These are phyloP conservation scores for Phytophthora pseudosyringae DNA, from an alignment of 352 stramenopile genomes.

Conservation along the genomic window DNA sequence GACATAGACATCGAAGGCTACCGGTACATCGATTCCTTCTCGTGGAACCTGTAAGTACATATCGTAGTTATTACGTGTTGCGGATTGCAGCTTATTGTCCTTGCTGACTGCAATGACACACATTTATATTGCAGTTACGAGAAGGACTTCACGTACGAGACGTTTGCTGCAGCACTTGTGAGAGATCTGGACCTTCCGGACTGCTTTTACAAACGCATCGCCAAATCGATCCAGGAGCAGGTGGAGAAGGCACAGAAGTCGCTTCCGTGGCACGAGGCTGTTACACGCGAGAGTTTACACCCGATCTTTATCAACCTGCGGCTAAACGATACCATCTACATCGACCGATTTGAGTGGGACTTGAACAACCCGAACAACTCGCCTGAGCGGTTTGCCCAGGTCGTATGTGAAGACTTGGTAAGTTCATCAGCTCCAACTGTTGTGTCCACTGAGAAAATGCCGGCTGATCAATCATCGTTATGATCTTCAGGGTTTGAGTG, in stretches of 20 bases:
- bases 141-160: slow-evolving; percentile 79
- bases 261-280: slow-evolving; percentile 62
- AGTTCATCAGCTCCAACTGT: slow-evolving; percentile 1
- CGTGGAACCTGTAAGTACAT: slow-evolving; percentile 67
- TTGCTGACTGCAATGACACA: slow-evolving; percentile 1
- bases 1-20: slow-evolving; percentile 84
- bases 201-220: slow-evolving; percentile 75
- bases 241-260: slow-evolving; percentile 67
- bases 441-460: neutral
- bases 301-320: slow-evolving; percentile 86
- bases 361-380: slow-evolving; percentile 70
- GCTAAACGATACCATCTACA: slow-evolving; percentile 82
- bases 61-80: no score
- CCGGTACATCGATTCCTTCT: slow-evolving; percentile 85
- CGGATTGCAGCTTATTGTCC: neutral
- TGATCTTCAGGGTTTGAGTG: slow-evolving; percentile 62
- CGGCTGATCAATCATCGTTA: slow-evolving; percentile 3
- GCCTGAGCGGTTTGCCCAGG: slow-evolving; percentile 69
- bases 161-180: slow-evolving; percentile 70
- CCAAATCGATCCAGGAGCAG: slow-evolving; percentile 67
- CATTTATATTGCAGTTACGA: slow-evolving; percentile 64
- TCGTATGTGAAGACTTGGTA: slow-evolving; percentile 78
- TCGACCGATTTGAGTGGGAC: slow-evolving; percentile 88
- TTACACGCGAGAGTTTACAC: slow-evolving; percentile 66
- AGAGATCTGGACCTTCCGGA: slow-evolving; percentile 77